Percentiles rank a stretch among this genome's conserved stretches.
phyloP scores from a whole-genome alignment of 192 early-diverging fungal genomes.

The Oehlia diaphana region DNA sequence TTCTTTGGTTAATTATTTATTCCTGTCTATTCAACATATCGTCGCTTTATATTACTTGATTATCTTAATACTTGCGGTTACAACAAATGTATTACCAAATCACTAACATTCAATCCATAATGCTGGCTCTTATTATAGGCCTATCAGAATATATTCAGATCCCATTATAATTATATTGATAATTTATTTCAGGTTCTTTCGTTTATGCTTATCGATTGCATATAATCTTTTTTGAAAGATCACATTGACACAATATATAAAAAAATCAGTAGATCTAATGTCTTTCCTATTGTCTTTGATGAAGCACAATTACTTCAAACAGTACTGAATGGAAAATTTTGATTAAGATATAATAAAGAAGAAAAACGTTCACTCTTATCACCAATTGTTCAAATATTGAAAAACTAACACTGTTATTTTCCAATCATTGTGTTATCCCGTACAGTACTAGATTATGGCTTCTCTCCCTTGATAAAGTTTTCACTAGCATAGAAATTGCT shows the following conservation, averaged over 20 bases:
- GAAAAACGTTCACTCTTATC: background rate
- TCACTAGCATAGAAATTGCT: background rate
- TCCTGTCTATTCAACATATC: too few relatives aligned
- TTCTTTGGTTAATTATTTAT: too few relatives aligned
- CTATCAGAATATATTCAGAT: background rate
- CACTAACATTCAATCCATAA: background rate
- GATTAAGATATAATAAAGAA: background rate
- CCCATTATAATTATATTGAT: background rate
- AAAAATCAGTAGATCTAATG: background rate
- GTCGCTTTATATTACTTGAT: too few relatives aligned
- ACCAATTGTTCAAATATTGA: slow-evolving; percentile 8
- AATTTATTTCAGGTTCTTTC: background rate
- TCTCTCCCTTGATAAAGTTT: background rate
- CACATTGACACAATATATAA: background rate
- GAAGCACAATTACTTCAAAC: background rate
- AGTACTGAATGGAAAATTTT: background rate
- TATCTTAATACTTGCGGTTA: too few relatives aligned
- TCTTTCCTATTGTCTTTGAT: background rate
- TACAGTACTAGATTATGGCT: background rate
- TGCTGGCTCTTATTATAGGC: background rate
- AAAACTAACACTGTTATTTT: background rate
- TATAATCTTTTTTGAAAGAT: background rate
- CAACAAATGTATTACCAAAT: too few relatives aligned
- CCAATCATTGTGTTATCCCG: background rate
- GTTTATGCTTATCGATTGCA: background rate